Evolutionary conservation across 2,329 filamentous ascomycete species (phyloP), one percentile per base, ranked within the genome.

Genomic region (Thermothelomyces thermophilus): DNA sequence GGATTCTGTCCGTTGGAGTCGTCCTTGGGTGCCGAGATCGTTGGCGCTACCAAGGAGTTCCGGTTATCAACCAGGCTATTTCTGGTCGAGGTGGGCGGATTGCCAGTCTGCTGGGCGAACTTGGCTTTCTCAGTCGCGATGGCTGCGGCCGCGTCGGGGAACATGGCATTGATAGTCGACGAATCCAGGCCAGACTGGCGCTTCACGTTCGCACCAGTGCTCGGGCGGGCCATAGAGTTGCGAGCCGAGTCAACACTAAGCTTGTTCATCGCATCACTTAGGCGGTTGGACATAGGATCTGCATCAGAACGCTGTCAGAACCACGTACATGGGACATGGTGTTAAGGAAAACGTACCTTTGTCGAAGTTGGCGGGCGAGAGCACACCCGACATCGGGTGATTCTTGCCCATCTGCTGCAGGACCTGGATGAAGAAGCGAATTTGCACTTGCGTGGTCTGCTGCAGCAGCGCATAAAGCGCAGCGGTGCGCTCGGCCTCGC

Each of bases 331-430:
- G 24, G 24, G 24, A 9, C 5, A 26, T 9, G 9, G 24, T 5
- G 2, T 16, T 4, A 1, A 3, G 50, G 30, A 53, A n/a, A 11
- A 48, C 43, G 62, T 70, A 93, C 90, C 90, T 75, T 96, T 97
- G 66, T 97, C 93, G 68, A 97, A 96, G 65, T 90, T 95, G 48
- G 93, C 86, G 26, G 93, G 93, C 24, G 93, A 97, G 46, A 98
- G 71, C 33, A 98, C 86, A 46, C 91, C 88, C 31, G 91, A 95
- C 87, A 97, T 94, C 24, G 93, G 93, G 68, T 97, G 90, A 63
- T 84, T 95, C 73, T 96, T 95, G 57, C 90, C 90, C 93, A 97
- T 98, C 69, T 98, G 93, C 73, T 97, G 90, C 61, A 98, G 75
- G 41, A 98, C 90, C 70, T 97, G 91, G 60, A 97, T 97, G 71